These are phyloP conservation scores for Angophora floribunda DNA, from an alignment of 345 rosid species.

Conservation along the genomic window DNA sequence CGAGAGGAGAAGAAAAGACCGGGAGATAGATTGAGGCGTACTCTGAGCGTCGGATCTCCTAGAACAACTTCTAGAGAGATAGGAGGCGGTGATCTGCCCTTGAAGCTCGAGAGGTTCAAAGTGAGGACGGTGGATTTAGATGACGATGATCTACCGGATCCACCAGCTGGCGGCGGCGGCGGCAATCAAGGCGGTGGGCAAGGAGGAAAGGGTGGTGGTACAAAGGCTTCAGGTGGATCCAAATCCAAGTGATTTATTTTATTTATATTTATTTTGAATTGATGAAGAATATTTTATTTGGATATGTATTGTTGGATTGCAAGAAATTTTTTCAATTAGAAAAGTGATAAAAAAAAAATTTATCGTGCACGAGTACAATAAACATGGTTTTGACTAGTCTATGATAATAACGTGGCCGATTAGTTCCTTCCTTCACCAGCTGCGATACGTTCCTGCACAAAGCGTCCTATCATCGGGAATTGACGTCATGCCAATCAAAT, in stretches of 20 bases:
- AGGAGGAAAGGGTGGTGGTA: not conserved
- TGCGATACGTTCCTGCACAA: not conserved
- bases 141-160: not conserved
- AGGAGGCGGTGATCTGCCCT: not conserved
- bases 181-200: not conserved
- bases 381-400: not conserved
- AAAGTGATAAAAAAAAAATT: not conserved
- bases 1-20: not conserved
- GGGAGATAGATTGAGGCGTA: conserved; percentile 11
- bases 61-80: not conserved
- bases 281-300: not conserved
- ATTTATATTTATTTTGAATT: not conserved
- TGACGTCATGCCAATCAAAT: not conserved
- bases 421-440: not conserved
- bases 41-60: conserved; percentile 28
- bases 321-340: not conserved
- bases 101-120: conserved; percentile 28
- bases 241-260: not conserved
- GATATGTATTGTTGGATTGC: not conserved
- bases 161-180: not conserved
- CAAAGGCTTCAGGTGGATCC: conserved; percentile 2
- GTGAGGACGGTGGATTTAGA: conserved; percentile 14
- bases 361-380: not conserved
- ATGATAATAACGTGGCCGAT: not conserved
- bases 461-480: not conserved